Percentiles rank a stretch among this genome's conserved stretches.
These are phyloP conservation scores for Singerocomus rubriflavus DNA, from an alignment of 1,284 basidiomycete genomes.

Conservation along the genomic window DNA sequence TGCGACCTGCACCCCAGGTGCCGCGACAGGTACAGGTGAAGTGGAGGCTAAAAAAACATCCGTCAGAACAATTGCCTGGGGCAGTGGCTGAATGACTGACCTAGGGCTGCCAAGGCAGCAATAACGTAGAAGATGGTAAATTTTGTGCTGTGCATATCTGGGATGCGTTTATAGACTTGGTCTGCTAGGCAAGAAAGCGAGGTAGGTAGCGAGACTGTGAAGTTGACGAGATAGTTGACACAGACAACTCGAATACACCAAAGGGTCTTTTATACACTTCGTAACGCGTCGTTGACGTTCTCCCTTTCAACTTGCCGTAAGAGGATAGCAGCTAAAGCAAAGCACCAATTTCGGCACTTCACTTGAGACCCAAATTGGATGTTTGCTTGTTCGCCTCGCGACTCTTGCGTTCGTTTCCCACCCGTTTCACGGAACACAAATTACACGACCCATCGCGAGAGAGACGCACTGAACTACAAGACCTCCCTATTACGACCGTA, in stretches of 20 bases:
- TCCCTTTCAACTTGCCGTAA: constrained; percentile 28
- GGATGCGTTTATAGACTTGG: constrained; percentile 32
- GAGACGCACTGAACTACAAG: too few species aligned
- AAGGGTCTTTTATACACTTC: constrained; percentile 28
- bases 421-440: too few species aligned
- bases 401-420: too few species aligned
- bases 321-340: constrained; percentile 22
- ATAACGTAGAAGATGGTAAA: constrained; percentile 30
- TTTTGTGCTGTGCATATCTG: constrained; percentile 27
- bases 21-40: constrained; percentile 26
- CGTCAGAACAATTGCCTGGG: not conserved
- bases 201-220: not conserved
- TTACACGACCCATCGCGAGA: too few species aligned
- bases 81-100: constrained; percentile 15
- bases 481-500: too few species aligned
- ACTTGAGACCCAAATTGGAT: constrained; percentile 29
- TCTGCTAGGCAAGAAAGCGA: constrained; percentile 15
- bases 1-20: constrained; percentile 1
- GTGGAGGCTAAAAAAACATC: constrained; percentile 16
- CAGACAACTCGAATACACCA: not conserved
- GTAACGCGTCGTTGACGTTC: not conserved
- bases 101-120: constrained; percentile 22
- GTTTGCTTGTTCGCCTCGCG: constrained; percentile 31
- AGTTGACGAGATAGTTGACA: constrained; percentile 1
- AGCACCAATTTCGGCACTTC: constrained; percentile 21